Evolutionary conservation across 345 rosid genomes (phyloP).

Genomic region (Mallotus nudiflorus): DNA sequence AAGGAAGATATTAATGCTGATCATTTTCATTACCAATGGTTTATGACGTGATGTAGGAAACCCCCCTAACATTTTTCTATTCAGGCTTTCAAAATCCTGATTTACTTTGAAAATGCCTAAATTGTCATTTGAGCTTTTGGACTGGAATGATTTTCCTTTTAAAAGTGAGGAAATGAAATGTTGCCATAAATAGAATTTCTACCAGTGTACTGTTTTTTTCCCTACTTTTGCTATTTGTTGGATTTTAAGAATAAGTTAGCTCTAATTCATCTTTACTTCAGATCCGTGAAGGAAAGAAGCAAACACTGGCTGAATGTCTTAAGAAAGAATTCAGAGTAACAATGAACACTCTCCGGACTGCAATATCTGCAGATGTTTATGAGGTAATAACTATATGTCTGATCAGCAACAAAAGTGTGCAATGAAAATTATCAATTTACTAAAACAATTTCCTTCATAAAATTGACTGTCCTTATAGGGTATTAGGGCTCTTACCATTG

Average conservation of each 20-base stretch:
- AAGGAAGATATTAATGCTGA: background rate
- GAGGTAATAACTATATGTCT: constrained; percentile 48
- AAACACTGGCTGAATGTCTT: constrained; percentile 63
- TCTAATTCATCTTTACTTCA: constrained; percentile 22
- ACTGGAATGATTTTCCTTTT: background rate
- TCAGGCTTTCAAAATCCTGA: too few species aligned
- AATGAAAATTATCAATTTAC: background rate
- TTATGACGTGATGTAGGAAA: too few species aligned
- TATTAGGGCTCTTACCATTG: constrained; percentile 83
- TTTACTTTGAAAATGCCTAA: too few species aligned
- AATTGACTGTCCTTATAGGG: constrained; percentile 46
- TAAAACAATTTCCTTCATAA: constrained; percentile 1
- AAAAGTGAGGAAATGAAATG: background rate
- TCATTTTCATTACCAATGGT: background rate
- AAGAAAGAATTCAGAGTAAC: constrained; percentile 87
- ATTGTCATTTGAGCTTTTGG: too few species aligned
- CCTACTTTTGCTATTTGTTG: background rate
- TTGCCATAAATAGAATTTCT: background rate
- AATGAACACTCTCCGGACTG: constrained; percentile 55
- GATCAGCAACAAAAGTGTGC: background rate
- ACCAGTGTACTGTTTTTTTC: background rate
- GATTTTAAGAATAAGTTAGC: background rate
- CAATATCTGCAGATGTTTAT: constrained; percentile 72
- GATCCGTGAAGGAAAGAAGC: constrained; percentile 88
- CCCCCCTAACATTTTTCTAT: background rate